Percentiles rank a stretch among this genome's conserved stretches.
Evolutionary conservation across 176 grass and related monocot species (phyloP).

Genomic region (Luzula sylvatica): DNA sequence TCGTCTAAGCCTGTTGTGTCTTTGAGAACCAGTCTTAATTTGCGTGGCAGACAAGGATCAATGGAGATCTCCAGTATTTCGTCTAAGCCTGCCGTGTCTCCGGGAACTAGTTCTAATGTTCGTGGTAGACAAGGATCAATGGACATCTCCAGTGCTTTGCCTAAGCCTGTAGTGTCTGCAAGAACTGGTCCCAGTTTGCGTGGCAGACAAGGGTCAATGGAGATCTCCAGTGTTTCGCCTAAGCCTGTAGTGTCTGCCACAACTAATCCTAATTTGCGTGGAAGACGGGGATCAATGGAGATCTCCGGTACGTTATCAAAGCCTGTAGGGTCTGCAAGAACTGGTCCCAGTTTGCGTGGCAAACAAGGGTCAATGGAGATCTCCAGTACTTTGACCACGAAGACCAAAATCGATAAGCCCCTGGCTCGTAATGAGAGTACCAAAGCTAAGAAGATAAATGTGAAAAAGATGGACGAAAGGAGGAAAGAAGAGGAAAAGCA

Average conservation of each 20-base stretch:
- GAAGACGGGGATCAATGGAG: slow-evolving; percentile 13
- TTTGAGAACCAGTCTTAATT: not conserved
- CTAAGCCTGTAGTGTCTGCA: not conserved
- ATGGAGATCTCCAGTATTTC: slow-evolving; percentile 3
- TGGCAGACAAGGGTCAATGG: slow-evolving; percentile 11
- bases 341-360: slow-evolving; percentile 5
- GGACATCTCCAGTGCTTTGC: slow-evolving; percentile 2
- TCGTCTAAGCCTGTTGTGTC: not conserved
- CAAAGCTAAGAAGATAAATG: not conserved
- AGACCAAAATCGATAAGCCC: not conserved
- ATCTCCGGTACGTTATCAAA: not conserved
- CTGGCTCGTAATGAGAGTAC: not conserved
- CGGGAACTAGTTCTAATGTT: not conserved
- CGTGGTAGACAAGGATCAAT: slow-evolving; percentile 7
- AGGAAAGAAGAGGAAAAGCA: not conserved
- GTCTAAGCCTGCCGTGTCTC: not conserved
- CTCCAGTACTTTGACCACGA: slow-evolving; percentile 10
- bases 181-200: not conserved
- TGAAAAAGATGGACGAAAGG: slow-evolving; percentile 2
- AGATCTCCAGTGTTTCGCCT: not conserved
- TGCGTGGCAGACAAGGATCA: slow-evolving; percentile 9
- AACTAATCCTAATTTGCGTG: slow-evolving; percentile 26
- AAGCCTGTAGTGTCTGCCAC: not conserved
- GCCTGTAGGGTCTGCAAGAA: not conserved
- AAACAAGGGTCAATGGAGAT: not conserved